Base-by-base conservation (phyloP, 1,284 basidiomycete species). In the Veloporphyrellus conicus region DNA sequence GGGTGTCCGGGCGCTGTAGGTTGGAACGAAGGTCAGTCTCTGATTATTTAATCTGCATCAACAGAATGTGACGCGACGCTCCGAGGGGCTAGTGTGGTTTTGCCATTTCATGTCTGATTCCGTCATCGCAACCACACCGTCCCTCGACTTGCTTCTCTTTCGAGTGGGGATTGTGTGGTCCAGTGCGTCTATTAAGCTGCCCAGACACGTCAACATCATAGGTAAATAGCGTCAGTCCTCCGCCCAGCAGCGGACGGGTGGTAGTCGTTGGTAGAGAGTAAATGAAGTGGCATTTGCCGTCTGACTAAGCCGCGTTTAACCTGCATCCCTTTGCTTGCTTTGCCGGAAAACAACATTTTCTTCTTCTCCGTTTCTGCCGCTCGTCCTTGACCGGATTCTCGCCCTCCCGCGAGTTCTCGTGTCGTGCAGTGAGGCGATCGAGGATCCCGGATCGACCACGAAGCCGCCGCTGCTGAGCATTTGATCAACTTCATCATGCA, bases 281-380 rank as follows among this genome's bases (percentile, higher is more conserved):
- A 35, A 35, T 35, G 34, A 35, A 35, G 19, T 35, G 34, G 60
- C 57, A 44, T 45, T 57, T 60, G 39, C 64, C 62, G 60, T 56
- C 62, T 67, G 60, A 67, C 61, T 62, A 66, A 61, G 59, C 61
- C 10, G 1, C 27, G 41, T 61, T 52, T 39, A 16, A 35, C 20
- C 32, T 49, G 3, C 29, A 28, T 41, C 48, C 51, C 33, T 45
- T 48, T 43, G 54, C 54, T 60, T 48, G 31, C 33, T 40, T 49
- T 44, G 31, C 47, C 52, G 58, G 56, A n/a, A 16, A 48, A 41
- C 41, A 48, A 41, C 41, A 52, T 64, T 66, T 59, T 65, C 54
- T 56, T 59, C 49, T 36, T 43, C 27, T 32, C 40, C 37, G 23
- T 42, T 45, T 47, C 33, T 27, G 1, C 36, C 27, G 35, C 35